Conservation (phyloP, 2,329 filamentous ascomycete genomes). For the Aspergillus latus region DNA sequence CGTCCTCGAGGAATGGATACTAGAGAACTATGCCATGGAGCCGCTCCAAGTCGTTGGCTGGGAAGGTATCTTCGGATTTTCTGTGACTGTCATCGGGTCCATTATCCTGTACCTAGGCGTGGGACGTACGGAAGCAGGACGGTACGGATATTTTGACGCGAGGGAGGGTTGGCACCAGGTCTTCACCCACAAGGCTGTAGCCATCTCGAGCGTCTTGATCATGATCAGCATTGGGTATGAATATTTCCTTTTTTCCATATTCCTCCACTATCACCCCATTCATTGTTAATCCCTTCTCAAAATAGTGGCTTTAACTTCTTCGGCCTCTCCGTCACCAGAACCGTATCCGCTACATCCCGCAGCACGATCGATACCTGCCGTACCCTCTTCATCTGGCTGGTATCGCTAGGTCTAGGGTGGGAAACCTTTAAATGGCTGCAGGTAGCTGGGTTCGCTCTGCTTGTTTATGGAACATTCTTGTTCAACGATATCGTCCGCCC, state of each 20-base stretch:
- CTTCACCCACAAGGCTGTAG: slow-evolving; percentile 67
- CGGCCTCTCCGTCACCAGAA: slow-evolving; percentile 86
- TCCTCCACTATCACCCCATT: slow-evolving; percentile 11
- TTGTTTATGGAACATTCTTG: slow-evolving; percentile 95
- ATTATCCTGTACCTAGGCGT: slow-evolving; percentile 73
- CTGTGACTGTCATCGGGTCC: slow-evolving; percentile 76
- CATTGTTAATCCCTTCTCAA: neutral
- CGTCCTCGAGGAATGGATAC: slow-evolving; percentile 90
- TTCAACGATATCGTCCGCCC: slow-evolving; percentile 93
- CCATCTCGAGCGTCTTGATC: slow-evolving; percentile 78
- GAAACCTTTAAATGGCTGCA: slow-evolving; percentile 98
- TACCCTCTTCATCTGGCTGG: slow-evolving; percentile 93
- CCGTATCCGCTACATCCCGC: slow-evolving; percentile 85
- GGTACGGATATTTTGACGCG: slow-evolving; percentile 85
- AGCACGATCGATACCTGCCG: slow-evolving; percentile 97
- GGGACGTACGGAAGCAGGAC: slow-evolving; percentile 71
- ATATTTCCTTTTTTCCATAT: neutral
- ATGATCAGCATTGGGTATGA: slow-evolving; percentile 96
- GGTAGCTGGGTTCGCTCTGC: slow-evolving; percentile 78
- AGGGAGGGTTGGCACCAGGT: slow-evolving; percentile 82
- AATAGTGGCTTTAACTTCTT: slow-evolving; percentile 96
- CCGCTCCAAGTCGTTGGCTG: slow-evolving; percentile 91
- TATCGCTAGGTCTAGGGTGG: slow-evolving; percentile 90
- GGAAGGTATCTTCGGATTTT: slow-evolving; percentile 91
- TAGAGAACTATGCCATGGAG: slow-evolving; percentile 75